Evolutionary conservation across 768 basidiomycete species (phyloP), one percentile per base, ranked within the genome.

Genomic region (Boletus edulis): DNA sequence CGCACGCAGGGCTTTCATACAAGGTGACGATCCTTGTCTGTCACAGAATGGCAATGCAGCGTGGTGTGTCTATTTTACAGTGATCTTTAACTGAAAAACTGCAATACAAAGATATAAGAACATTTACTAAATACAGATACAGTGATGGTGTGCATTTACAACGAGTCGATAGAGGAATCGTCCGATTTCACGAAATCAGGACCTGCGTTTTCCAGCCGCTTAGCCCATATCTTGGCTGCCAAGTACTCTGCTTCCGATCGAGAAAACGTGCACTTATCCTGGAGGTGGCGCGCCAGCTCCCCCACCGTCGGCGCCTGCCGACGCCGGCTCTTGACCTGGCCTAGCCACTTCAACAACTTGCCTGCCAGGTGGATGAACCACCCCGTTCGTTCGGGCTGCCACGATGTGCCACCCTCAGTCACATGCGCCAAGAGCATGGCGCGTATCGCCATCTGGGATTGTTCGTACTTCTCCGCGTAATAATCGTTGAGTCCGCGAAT

Each of bases 361-460:
- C 58, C 54, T 1, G 67, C 65, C 46, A 65, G 37, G 37, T 65
- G 46, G 37, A 69, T 50, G 46, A 67, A 67, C 67, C 67, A 68
- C 32, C 46, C 49, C 17, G 52, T 46, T 37, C 59, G 60, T 10
- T 70, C 68, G 10, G 59, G 52, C 29, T 55, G 55, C 67, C 66
- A 67, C 12, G 65, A 60, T 8, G 38, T 22, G 20, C 38, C 31
- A 41, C 38, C 22, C 27, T 24, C 61, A 52, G 56, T 49, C 9
- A 64, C 61, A 49, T 62, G 60, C 24, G 39, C 51, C 24, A 63
- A 48, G 35, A 67, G 63, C 57, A 66, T 54, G 13, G 49, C 45
- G 54, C 65, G 64, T 14, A 72, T 31, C 20, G 52, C 62, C 50
- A 14, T 29, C 49, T 59, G 73, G 10, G 75, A 78, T 49, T 71